A percentile compares a stretch with the other conserved stretches of the same genome.
Conservation (phyloP, 768 basidiomycete species). For the Pulveroboletus ravenelii region DNA sequence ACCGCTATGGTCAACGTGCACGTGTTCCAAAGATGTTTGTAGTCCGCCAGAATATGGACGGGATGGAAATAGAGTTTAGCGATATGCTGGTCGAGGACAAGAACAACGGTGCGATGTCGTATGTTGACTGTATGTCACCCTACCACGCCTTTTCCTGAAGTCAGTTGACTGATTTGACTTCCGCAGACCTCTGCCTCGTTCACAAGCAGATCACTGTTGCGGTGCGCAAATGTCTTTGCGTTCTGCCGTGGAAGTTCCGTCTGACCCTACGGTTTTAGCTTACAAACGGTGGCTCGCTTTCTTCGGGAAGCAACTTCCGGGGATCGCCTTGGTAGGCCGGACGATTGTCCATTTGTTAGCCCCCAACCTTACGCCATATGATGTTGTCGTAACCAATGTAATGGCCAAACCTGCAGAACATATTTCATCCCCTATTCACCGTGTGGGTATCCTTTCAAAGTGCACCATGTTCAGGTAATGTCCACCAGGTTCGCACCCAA, state of each 20-base stretch:
- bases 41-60: constrained; percentile 91
- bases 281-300: constrained; percentile 28
- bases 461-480: not conserved
- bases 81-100: constrained; percentile 97
- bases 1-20: constrained; percentile 54
- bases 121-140: constrained; percentile 70
- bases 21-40: constrained; percentile 60
- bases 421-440: constrained; percentile 1
- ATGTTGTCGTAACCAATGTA: constrained; percentile 10
- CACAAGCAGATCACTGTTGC: constrained; percentile 31
- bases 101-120: constrained; percentile 93
- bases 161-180: not conserved
- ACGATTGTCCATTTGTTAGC: not conserved
- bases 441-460: not conserved
- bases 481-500: not conserved
- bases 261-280: constrained; percentile 18
- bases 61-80: constrained; percentile 88
- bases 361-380: not conserved
- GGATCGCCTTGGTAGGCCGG: constrained; percentile 31
- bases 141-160: not conserved
- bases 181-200: constrained; percentile 30
- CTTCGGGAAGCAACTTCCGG: constrained; percentile 23
- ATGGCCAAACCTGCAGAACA: constrained; percentile 3
- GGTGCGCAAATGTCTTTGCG: constrained; percentile 13
- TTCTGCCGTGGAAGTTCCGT: not conserved